Percentiles rank a stretch among this genome's conserved stretches.
phyloP scores from a whole-genome alignment of 1,284 basidiomycete species.

The Gymnopus androsaceus region DNA sequence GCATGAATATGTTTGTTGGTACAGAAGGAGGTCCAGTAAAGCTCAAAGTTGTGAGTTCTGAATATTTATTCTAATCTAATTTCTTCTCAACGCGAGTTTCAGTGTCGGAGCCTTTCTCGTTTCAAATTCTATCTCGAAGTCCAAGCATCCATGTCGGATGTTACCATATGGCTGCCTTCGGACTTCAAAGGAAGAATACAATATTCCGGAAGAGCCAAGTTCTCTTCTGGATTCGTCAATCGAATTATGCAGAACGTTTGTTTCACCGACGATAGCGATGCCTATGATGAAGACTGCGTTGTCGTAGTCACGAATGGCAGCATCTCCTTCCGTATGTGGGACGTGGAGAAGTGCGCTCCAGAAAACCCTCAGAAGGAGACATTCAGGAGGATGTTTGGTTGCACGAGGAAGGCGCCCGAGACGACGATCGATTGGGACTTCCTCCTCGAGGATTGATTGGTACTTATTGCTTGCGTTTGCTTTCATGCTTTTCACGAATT shows the following conservation, averaged over 20 bases:
- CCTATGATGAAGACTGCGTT: constrained; percentile 55
- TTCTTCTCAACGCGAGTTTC: constrained; percentile 12
- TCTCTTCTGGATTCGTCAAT: constrained; percentile 74
- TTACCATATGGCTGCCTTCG: constrained; percentile 74
- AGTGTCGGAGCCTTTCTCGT: constrained; percentile 69
- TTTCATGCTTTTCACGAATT: not conserved
- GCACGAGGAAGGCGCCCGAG: constrained; percentile 53
- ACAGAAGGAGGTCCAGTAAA: constrained; percentile 56
- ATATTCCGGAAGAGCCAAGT: constrained; percentile 52
- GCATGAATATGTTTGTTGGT: constrained; percentile 66
- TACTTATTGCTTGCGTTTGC: not conserved
- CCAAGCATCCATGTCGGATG: constrained; percentile 57
- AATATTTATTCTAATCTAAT: not conserved
- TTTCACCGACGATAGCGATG: constrained; percentile 49
- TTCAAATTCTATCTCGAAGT: constrained; percentile 68
- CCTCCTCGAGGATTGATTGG: constrained; percentile 56
- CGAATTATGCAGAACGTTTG: constrained; percentile 62
- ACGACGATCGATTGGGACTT: constrained; percentile 74
- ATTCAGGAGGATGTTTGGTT: constrained; percentile 64
- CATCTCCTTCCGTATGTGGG: constrained; percentile 78
- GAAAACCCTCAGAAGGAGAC: constrained; percentile 62
- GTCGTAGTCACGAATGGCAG: constrained; percentile 57
- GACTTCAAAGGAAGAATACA: constrained; percentile 72
- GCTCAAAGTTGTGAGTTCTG: constrained; percentile 63
- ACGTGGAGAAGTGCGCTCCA: constrained; percentile 60